These are phyloP conservation scores for Ganoderma sp. DNA, from an alignment of 1,284 basidiomycete genomes.

Conservation along the genomic window DNA sequence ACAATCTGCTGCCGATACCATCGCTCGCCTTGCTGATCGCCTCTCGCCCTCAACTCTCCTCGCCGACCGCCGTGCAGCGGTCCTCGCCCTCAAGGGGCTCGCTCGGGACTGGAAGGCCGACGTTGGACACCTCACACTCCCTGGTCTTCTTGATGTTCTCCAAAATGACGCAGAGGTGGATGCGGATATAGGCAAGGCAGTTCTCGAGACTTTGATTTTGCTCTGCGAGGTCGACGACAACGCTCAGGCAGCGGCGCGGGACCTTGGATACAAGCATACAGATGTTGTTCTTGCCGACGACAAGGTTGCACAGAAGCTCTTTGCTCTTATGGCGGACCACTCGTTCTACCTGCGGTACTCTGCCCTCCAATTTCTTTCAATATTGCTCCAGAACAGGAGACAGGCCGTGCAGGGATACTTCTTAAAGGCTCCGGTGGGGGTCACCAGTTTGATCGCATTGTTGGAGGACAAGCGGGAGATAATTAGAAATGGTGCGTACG, in stretches of 20 bases:
- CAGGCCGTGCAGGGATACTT: constrained; percentile 88
- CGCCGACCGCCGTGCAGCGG: constrained; percentile 90
- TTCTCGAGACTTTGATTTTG: constrained; percentile 82
- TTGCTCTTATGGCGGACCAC: constrained; percentile 75
- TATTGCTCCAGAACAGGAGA: constrained; percentile 81
- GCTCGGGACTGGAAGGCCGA: constrained; percentile 90
- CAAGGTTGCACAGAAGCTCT: constrained; percentile 76
- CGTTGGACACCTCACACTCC: constrained; percentile 78
- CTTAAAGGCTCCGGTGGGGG: constrained; percentile 80
- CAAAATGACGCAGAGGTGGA: constrained; percentile 89
- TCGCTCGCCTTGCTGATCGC: constrained; percentile 86
- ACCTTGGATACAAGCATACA: constrained; percentile 75
- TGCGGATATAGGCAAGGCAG: constrained; percentile 88
- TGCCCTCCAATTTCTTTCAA: constrained; percentile 84
- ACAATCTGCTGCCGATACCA: constrained; percentile 86
- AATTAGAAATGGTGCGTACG: constrained; percentile 75
- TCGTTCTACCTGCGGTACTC: constrained; percentile 91
- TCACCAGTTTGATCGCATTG: constrained; percentile 71
- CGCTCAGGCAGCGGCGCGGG: constrained; percentile 49
- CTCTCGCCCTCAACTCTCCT: constrained; percentile 86
- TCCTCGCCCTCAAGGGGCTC: constrained; percentile 91
- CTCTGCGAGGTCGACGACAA: constrained; percentile 75
- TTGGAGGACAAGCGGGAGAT: constrained; percentile 86
- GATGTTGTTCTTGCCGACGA: constrained; percentile 75
- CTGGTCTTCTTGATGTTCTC: constrained; percentile 80